A percentile compares a stretch with the other conserved stretches of the same genome.
Evolutionary conservation across 108 stramenopile species (phyloP).

Genomic region (Bacterosira constricta): DNA sequence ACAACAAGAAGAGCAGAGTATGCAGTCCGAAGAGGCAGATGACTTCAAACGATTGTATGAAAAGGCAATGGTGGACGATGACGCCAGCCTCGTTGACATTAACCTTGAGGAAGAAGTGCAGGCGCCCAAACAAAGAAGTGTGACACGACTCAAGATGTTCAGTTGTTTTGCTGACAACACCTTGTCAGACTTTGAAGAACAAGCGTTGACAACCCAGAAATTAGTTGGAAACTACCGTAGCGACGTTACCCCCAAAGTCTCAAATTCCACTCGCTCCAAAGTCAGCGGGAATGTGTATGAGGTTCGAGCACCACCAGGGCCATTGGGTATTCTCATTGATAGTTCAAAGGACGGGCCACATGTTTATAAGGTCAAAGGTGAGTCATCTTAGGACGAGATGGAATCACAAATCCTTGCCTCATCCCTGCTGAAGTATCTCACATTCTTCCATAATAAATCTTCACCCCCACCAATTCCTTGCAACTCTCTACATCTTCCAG

Average conservation of each 20-base stretch:
- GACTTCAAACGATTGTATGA: neutral
- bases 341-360: constrained; percentile 20
- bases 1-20: neutral
- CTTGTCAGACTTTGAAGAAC: constrained; percentile 16
- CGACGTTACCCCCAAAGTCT: neutral
- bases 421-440: no score
- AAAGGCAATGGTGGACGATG: constrained; percentile 3
- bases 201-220: neutral
- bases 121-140: neutral
- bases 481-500: no score
- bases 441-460: no score
- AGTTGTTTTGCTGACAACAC: constrained; percentile 32
- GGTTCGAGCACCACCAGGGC: constrained; percentile 34
- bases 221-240: neutral
- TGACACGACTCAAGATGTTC: constrained; percentile 11
- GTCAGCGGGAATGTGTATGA: constrained; percentile 19
- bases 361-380: constrained; percentile 27
- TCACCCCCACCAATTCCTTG: no score
- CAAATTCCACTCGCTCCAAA: neutral
- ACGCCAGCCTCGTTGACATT: neutral
- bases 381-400: no score
- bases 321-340: constrained; percentile 41
- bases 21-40: neutral
- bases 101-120: neutral
- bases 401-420: no score